Base-by-base conservation (phyloP, 2,329 filamentous ascomycete species). In the Fusarium setosum region DNA sequence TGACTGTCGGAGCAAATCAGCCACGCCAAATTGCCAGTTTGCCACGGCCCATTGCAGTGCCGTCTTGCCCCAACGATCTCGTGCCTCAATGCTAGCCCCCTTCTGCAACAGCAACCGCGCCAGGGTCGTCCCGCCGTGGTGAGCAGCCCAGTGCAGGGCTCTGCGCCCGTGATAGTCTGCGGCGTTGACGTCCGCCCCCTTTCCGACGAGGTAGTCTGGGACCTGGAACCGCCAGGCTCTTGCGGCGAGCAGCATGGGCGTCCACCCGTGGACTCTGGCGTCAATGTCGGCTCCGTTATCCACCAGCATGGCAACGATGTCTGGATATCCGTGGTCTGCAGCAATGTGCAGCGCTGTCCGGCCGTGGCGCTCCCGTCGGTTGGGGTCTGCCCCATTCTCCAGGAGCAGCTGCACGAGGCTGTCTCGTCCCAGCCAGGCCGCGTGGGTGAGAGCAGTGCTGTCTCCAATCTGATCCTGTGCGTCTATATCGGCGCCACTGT, bases 281-380 rank as follows among this genome's bases (percentile, higher is more conserved):
- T 62, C 55, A 10, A 62, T 17, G 5, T 49, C 52, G 2, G 59
- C 55, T 2, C 59, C 55, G 10, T 38, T 29, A 6, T 65, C 41
- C 13, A 65, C 51, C 23, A 65, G 17, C 4, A 21, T 47, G 12
- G 1, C 3, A 5, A 62, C 55, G 34, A 62, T 53, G 6, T 45
- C 42, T 10, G 29, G 10, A 26, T 49, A 54, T 5, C 55, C 55
- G 11, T 44, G 15, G 45, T 15, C 48, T 1, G 55, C 34, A 8
- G 61, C 61, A 45, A 56, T 58, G 55, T 61, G 54, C 40, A 65
- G 34, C 6, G 54, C 58, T 24, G 58, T 53, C 18, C 50, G 34
- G n/a, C 61, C 54, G 50, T 54, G 29, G 11, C 47, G 49, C 32
- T 56, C 55, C 20, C 58, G 48, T 4, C 21, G n/a, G 47, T 61